These are phyloP conservation scores for Casuarina glauca DNA, from an alignment of 306 rosid genomes.

Conservation along the genomic window DNA sequence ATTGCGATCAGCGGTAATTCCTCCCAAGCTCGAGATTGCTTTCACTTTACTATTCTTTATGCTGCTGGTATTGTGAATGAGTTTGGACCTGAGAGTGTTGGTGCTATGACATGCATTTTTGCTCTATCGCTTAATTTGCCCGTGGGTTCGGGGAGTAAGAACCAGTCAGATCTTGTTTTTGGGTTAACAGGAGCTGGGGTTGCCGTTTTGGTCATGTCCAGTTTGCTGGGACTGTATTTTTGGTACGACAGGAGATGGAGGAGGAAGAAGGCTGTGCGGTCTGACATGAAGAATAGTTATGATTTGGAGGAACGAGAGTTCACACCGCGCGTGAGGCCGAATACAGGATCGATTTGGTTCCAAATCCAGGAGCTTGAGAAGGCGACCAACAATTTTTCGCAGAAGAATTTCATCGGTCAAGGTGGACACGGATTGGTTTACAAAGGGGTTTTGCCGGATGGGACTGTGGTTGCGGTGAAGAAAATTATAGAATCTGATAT, in stretches of 20 bases:
- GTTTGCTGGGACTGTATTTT: slow-evolving; percentile 59
- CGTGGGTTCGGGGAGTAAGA: slow-evolving; percentile 37
- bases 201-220: slow-evolving; percentile 54
- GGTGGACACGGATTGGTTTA: slow-evolving; percentile 93
- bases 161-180: slow-evolving; percentile 57
- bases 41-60: slow-evolving; percentile 60
- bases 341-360: slow-evolving; percentile 88
- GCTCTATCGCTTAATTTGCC: slow-evolving; percentile 42
- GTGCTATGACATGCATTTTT: slow-evolving; percentile 61
- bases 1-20: slow-evolving; percentile 55
- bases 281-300: slow-evolving; percentile 37
- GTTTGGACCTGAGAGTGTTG: slow-evolving; percentile 70
- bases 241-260: slow-evolving; percentile 63
- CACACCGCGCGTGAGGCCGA: slow-evolving; percentile 71
- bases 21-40: slow-evolving; percentile 50
- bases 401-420: slow-evolving; percentile 78
- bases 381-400: slow-evolving; percentile 73
- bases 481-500: slow-evolving; percentile 76
- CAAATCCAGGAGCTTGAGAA: slow-evolving; percentile 83
- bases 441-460: slow-evolving; percentile 73
- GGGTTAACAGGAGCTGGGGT: slow-evolving; percentile 78
- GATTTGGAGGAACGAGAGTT: slow-evolving; percentile 69
- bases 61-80: slow-evolving; percentile 86
- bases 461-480: slow-evolving; percentile 81
- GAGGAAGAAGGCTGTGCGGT: slow-evolving; percentile 28